Evolutionary conservation across 169 alveolate genomes (phyloP).

Genomic region (Plasmodium falciparum): DNA sequence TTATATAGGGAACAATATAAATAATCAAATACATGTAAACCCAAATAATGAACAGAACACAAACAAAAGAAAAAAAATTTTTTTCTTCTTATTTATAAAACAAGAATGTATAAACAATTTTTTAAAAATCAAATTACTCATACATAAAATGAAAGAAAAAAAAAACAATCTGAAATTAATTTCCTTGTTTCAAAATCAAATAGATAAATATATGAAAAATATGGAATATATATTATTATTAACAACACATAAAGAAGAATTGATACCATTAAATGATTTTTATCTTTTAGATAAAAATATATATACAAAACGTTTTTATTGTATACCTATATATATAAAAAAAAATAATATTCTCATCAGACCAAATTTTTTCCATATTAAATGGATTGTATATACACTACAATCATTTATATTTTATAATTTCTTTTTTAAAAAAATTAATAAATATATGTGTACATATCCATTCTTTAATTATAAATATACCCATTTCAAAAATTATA

Average conservation of each 20-base stretch:
- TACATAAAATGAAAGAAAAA: slow-evolving; percentile 43
- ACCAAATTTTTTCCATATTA: slow-evolving; percentile 48
- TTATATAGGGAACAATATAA: slow-evolving; percentile 44
- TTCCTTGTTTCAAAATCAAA: slow-evolving; percentile 55
- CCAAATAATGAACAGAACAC: too few relatives aligned
- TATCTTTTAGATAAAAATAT: slow-evolving; percentile 57
- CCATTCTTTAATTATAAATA: slow-evolving; percentile 76
- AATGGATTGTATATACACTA: slow-evolving; percentile 71
- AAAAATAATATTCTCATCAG: slow-evolving; percentile 49
- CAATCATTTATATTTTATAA: slow-evolving; percentile 60
- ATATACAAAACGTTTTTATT: slow-evolving; percentile 49
- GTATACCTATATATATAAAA: slow-evolving; percentile 72
- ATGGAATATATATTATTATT: slow-evolving; percentile 65
- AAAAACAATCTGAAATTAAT: slow-evolving; percentile 55
- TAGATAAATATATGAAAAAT: slow-evolving; percentile 57
- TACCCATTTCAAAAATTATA: slow-evolving; percentile 19
- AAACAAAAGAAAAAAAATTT: slow-evolving; percentile 6
- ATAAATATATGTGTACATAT: slow-evolving; percentile 70
- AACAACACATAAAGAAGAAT: slow-evolving; percentile 67
- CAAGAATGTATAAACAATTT: slow-evolving; percentile 64
- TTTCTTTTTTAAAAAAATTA: slow-evolving; percentile 62
- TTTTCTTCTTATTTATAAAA: slow-evolving; percentile 47
- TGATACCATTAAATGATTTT: slow-evolving; percentile 57
- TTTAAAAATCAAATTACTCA: slow-evolving; percentile 57
- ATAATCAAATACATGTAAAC: not conserved